Evolutionary conservation across 371 early-diverging fungal species (phyloP), one percentile per base, ranked within the genome.

Genomic region (Apophysomyces trapeziformis): DNA sequence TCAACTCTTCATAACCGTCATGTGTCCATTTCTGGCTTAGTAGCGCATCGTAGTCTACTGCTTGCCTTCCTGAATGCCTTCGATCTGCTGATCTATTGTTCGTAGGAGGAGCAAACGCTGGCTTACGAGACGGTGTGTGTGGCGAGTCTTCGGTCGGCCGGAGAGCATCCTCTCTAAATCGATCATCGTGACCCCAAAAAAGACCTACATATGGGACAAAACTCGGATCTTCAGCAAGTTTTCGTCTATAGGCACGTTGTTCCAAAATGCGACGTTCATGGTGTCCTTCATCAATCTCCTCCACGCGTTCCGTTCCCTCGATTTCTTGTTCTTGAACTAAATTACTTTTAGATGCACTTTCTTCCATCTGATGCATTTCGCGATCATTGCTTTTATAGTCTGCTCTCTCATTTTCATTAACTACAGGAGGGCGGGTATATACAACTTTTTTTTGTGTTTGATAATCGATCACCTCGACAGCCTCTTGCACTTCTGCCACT

Each of bases 181-280:
- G 78, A 68, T 86, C 85, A 66, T 86, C 85, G 64, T 87, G 86
- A 14, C 82, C 79, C 85, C 88, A 86, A 64, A 87, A 86, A 56
- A 77, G 73, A 4, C 86, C 85, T 36, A 82, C 79, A 44, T 85
- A 83, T 4, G 87, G 86, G 8, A 83, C 84, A 70, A 87, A 87
- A 14, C 83, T 83, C 4, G 87, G 86, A 65, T 86, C 86, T 37
- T 85, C 83, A n/a, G 77, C 85, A 43, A 85, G 63, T 38, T 81
- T 84, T 46, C 78, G 74, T 50, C 85, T 76, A 56, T 86, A 85
- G 65, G 85, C 88, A 44, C 78, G 82, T 35, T 82, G 75, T 60
- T 83, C 86, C 54, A 78, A 66, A 14, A 79, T 70, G 26, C 79
- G 82, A 4, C 54, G 54, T 5, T 50, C 54, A 5, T 21, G 16